Evolutionary conservation across 371 early-diverging fungal genomes (phyloP).

Genomic region (Mucor lusitanicus): DNA sequence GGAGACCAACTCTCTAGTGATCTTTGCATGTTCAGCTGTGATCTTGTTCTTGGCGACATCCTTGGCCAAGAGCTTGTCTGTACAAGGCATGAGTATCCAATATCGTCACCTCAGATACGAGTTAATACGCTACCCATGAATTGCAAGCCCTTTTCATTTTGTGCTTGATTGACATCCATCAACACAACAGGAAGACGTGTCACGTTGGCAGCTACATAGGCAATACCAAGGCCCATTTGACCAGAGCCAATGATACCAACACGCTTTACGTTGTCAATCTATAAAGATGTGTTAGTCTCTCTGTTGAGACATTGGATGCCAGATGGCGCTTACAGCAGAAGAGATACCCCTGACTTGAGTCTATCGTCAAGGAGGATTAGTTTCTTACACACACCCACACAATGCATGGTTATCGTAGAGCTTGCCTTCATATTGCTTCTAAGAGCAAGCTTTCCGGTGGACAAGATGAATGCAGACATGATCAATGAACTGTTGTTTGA

Average conservation of each 20-base stretch:
- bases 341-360: slow-evolving; percentile 13
- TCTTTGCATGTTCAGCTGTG: slow-evolving; percentile 75
- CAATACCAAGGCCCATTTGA: slow-evolving; percentile 96
- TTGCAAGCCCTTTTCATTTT: slow-evolving; percentile 53
- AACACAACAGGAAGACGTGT: slow-evolving; percentile 80
- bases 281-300: neutral
- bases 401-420: neutral
- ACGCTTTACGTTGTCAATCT: slow-evolving; percentile 50
- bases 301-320: neutral
- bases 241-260: slow-evolving; percentile 84
- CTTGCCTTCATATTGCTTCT: slow-evolving; percentile 4
- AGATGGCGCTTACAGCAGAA: neutral
- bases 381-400: too few relatives aligned
- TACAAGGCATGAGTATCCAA: neutral
- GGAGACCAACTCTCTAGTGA: slow-evolving; percentile 67
- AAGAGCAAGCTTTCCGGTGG: neutral
- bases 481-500: neutral
- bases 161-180: slow-evolving; percentile 81
- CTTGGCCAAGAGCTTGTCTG: slow-evolving; percentile 86
- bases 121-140: neutral
- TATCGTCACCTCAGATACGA: neutral
- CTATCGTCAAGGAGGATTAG: neutral
- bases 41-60: slow-evolving; percentile 88
- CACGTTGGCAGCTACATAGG: slow-evolving; percentile 89
- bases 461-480: neutral